Base-by-base conservation (phyloP, 1,284 basidiomycete species). In the Papiliotrema fonsecae region DNA sequence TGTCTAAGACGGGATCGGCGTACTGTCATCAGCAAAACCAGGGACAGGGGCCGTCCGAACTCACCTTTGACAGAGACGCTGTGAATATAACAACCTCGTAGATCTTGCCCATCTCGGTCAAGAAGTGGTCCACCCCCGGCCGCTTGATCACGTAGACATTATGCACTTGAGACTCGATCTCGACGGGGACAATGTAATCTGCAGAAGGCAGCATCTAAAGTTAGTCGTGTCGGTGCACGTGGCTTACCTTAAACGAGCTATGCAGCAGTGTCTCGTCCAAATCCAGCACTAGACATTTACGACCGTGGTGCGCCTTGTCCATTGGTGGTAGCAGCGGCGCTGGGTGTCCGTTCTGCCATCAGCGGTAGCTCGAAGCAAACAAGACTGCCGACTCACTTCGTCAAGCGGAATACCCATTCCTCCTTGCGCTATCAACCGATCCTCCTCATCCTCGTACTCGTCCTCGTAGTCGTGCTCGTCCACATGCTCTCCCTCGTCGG, bases 131-230 rank as follows among this genome's bases (percentile, higher is more conserved):
- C 24, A 99, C 96, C 7, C 94, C 94, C 2, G 94, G 94, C 41
- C 94, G 85, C 76, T 99, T 99, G 74, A 99, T 91, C 36, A 98
- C 96, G 74, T 98, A 97, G 54, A 98, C 91, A 65, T 97, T 97
- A 73, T 99, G 94, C 78, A 87, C 89, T 62, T 94, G 85, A 56
- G 89, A 92, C 69, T 99, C 96, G 58, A 99, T 99, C 75, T 98
- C 96, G 41, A 98, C 94, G 1, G 96, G 96, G 0, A 98, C 94
- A 55, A 98, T 88, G 72, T 93, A 99, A 76, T 98, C 96, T 31
- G 94, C 91, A 61, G 91, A 86, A 56, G 87, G 88, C 65, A 97
- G 89, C 58, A 92, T 88, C 91, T 94, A 68, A 11, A 19, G 16
- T 49, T 31, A 50, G 42, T 44, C 21, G n/a, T 28, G 37, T 13